phyloP scores from a whole-genome alignment of 2,329 filamentous ascomycete genomes.

The Penicillium sp. region DNA sequence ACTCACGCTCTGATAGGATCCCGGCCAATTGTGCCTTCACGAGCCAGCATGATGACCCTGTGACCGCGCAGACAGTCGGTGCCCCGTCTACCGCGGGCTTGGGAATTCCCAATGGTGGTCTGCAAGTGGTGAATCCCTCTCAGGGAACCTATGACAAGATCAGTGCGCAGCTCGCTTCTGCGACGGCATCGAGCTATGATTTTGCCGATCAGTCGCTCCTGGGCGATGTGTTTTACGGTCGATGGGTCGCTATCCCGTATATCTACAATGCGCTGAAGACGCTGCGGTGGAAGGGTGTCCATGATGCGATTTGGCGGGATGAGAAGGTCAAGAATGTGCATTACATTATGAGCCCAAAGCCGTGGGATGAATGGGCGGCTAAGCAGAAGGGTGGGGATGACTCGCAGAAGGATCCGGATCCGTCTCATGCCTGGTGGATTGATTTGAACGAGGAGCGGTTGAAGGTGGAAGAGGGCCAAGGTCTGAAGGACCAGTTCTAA shows the following conservation, averaged over 20 bases:
- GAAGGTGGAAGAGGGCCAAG: constrained; percentile 43
- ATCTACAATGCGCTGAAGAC: constrained; percentile 66
- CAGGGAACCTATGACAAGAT: constrained; percentile 57
- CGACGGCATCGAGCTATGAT: constrained; percentile 55
- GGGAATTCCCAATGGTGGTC: constrained; percentile 63
- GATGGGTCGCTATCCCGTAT: constrained; percentile 64
- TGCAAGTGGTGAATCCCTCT: constrained; percentile 65
- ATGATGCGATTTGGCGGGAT: constrained; percentile 64
- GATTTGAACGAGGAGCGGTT: constrained; percentile 54
- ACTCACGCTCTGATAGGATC: constrained; percentile 11
- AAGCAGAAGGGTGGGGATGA: constrained; percentile 7
- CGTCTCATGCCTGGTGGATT: constrained; percentile 63
- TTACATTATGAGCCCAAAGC: constrained; percentile 65
- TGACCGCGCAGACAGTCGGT: constrained; percentile 55
- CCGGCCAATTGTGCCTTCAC: constrained; percentile 66
- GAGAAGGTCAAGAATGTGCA: constrained; percentile 65
- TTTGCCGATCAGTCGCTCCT: constrained; percentile 53
- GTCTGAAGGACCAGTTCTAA: constrained; percentile 12
- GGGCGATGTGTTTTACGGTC: constrained; percentile 59
- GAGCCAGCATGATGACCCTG: constrained; percentile 50
- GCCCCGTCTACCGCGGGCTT: constrained; percentile 56
- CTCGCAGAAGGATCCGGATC: constrained; percentile 44
- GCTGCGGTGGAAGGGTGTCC: constrained; percentile 59
- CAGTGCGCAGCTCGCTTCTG: constrained; percentile 49
- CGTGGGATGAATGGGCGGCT: constrained; percentile 58